phyloP scores from a whole-genome alignment of 495 filamentous ascomycete genomes.

The Daldinia childiae region DNA sequence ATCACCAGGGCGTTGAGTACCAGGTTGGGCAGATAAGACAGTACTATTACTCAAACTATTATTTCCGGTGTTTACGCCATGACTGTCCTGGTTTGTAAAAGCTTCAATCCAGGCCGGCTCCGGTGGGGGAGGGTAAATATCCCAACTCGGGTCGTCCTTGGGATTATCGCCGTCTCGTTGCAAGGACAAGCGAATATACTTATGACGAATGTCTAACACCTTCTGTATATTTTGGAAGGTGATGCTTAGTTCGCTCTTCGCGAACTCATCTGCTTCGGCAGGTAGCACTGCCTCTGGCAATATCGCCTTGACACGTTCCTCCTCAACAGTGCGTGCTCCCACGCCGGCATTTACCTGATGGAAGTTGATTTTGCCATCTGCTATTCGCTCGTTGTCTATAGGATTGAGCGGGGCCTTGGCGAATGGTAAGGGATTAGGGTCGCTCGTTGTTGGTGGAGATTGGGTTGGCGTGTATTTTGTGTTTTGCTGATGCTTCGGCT shows the following conservation, averaged over 20 bases:
- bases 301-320: constrained; percentile 1
- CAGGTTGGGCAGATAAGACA: constrained; percentile 52
- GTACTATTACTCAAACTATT: constrained; percentile 67
- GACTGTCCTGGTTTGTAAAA: constrained; percentile 49
- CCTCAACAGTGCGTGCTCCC: too few species aligned
- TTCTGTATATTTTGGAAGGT: constrained; percentile 91
- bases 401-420: too few species aligned
- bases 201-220: constrained; percentile 83
- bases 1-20: constrained; percentile 23
- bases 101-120: constrained; percentile 91
- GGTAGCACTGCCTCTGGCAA: constrained; percentile 39
- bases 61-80: constrained; percentile 50
- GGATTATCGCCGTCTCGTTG: constrained; percentile 85
- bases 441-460: too few species aligned
- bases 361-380: too few species aligned
- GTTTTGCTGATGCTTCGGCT: too few species aligned
- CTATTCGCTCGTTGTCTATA: too few species aligned
- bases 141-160: constrained; percentile 83
- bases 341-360: too few species aligned
- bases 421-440: too few species aligned
- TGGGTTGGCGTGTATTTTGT: too few species aligned
- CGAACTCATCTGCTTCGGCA: too few species aligned
- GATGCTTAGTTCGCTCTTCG: constrained; percentile 68
- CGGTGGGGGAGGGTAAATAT: constrained; percentile 88
- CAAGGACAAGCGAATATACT: constrained; percentile 87